phyloP scores from a whole-genome alignment of 495 filamentous ascomycete genomes.

The Cenococcum geophilum region DNA sequence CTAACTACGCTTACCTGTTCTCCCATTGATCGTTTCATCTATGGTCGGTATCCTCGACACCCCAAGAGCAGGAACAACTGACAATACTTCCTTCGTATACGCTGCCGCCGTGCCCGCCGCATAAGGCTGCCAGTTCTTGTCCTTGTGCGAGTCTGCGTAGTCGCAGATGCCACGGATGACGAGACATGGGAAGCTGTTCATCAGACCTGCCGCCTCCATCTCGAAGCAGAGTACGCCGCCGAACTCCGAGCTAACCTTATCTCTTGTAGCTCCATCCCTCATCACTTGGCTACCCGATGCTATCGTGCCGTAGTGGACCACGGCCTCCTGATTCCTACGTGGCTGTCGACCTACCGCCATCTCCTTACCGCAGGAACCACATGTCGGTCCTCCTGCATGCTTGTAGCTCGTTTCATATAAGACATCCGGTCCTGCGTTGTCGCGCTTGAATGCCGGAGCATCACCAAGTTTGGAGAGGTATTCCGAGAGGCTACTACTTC shows the following conservation, averaged over 20 bases:
- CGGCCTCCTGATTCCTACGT: background rate
- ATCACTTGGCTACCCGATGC: conserved; percentile 8
- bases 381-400: background rate
- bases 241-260: conserved; percentile 3
- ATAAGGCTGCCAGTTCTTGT: too few species aligned
- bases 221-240: background rate
- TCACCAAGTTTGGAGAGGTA: background rate
- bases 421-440: background rate
- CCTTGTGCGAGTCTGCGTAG: too few species aligned
- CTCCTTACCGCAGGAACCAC: background rate
- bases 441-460: background rate
- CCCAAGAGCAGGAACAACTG: too few species aligned
- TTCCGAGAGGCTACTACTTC: background rate
- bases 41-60: too few species aligned
- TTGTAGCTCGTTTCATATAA: background rate
- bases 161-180: too few species aligned
- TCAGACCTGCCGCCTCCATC: too few species aligned
- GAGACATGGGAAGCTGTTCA: too few species aligned
- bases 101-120: too few species aligned
- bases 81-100: too few species aligned
- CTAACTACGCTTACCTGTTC: too few species aligned
- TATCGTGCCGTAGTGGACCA: conserved; percentile 8
- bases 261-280: background rate
- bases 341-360: background rate
- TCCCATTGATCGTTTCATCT: too few species aligned